Percentiles rank a stretch among this genome's conserved stretches.
Conservation (phyloP, 108 stramenopile genomes). For the Mediolabrus comicus region DNA sequence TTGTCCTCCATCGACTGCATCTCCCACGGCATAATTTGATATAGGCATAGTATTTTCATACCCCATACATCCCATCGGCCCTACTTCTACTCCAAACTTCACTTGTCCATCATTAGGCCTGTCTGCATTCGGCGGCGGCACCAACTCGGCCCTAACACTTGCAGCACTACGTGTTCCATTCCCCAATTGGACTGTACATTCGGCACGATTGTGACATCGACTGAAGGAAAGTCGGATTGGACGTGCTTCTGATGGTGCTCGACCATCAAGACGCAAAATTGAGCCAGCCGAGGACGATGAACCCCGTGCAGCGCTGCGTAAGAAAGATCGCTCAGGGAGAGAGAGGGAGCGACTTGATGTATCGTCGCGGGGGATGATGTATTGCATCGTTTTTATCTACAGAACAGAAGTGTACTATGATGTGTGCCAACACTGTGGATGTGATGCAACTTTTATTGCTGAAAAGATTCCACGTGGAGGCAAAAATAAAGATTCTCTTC, state of each 20-base stretch:
- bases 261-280: slow-evolving; percentile 67
- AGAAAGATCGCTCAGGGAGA: slow-evolving; percentile 67
- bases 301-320: slow-evolving; percentile 56
- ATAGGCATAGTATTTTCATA: slow-evolving; percentile 65
- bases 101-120: slow-evolving; percentile 89
- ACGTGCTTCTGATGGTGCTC: slow-evolving; percentile 62
- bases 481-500: slow-evolving; percentile 15
- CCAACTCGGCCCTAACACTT: slow-evolving; percentile 55
- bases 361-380: slow-evolving; percentile 65
- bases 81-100: slow-evolving; percentile 78
- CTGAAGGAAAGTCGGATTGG: slow-evolving; percentile 60
- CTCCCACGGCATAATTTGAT: slow-evolving; percentile 27
- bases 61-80: slow-evolving; percentile 78
- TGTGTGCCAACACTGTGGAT: too few relatives aligned
- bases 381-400: slow-evolving; percentile 18
- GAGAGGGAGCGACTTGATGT: slow-evolving; percentile 56
- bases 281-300: not conserved
- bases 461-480: too few relatives aligned
- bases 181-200: slow-evolving; percentile 80
- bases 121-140: slow-evolving; percentile 81
- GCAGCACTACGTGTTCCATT: slow-evolving; percentile 59
- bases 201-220: slow-evolving; percentile 70
- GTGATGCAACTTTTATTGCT: too few relatives aligned
- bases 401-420: not conserved
- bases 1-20: slow-evolving; percentile 42